These are phyloP conservation scores for Ogataea populi-albae DNA, from an alignment of 805 yeast species.

Conservation along the genomic window DNA sequence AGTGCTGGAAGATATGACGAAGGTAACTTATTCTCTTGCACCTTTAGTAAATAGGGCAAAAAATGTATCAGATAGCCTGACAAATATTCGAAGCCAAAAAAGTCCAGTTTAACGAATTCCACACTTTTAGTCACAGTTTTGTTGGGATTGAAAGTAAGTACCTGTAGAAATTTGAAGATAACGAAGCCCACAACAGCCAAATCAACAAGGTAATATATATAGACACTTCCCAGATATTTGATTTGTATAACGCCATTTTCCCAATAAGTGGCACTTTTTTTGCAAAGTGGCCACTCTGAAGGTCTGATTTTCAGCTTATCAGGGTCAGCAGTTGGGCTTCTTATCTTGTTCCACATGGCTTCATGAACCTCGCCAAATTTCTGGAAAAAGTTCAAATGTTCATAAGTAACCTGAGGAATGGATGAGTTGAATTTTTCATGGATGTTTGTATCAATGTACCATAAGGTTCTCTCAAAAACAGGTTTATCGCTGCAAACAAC, in stretches of 20 bases:
- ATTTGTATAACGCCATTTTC: conserved; percentile 42
- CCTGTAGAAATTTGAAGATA: conserved; percentile 10
- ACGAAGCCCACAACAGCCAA: conserved; percentile 29
- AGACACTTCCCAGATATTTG: conserved; percentile 63
- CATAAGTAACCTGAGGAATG: conserved; percentile 32
- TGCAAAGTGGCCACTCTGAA: conserved; percentile 57
- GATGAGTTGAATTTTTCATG: conserved; percentile 46
- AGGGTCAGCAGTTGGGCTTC: conserved; percentile 47
- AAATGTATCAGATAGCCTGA: conserved; percentile 60
- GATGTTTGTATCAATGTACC: conserved; percentile 67
- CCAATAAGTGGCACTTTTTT: conserved; percentile 60
- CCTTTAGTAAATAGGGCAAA: conserved; percentile 49
- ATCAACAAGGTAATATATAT: conserved; percentile 50
- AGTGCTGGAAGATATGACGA: conserved; percentile 51
- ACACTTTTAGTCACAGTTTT: conserved; percentile 2
- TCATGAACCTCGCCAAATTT: conserved; percentile 56
- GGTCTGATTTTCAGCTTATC: conserved; percentile 55
- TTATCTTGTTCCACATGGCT: conserved; percentile 51
- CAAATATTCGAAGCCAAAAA: conserved; percentile 35
- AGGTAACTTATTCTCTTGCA: conserved; percentile 36
- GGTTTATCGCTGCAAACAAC: conserved; percentile 83
- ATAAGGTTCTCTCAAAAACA: conserved; percentile 59
- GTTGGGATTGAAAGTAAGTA: conserved; percentile 23
- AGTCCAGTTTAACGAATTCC: conserved; percentile 20
- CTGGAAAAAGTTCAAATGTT: conserved; percentile 40